Base-by-base conservation (phyloP, 2,329 filamentous ascomycete species). In the Pyricularia grisea region DNA sequence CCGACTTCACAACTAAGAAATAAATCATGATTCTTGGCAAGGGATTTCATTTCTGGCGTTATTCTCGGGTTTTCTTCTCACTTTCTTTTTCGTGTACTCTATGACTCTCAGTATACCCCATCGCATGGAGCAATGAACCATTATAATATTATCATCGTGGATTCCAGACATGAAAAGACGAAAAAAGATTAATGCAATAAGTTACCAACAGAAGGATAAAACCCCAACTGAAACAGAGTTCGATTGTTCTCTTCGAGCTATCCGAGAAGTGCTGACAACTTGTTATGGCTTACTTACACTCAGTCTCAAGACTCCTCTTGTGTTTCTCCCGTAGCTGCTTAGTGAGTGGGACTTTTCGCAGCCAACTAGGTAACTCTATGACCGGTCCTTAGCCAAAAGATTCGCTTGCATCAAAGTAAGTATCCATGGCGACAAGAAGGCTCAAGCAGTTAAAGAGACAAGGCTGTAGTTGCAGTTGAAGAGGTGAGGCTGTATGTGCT, bases 1-100 rank as follows among this genome's bases (percentile, higher is more conserved):
- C 86, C 67, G 94, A 97, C 79, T 97, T 97, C 77, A 97, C 93
- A 55, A 92, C 90, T 68, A 88, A 86, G 81, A 80, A 81, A 73
- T 85, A 79, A 74, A 33, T 30, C 20, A n/a, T 6, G 11, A 5
- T 33, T 36, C 6, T 17, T 12, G 23, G 31, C 10, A 23, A 12
- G 14, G 23, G 10, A 20, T 27, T 66, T 50, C 36, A 31, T 4
- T 33, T 33, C n/a, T 65, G 58, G 58, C 58, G 58, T 61, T 61
- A 1, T 61, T 61, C 3, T 61, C 55, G 58, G 17, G n/a, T 27
- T n/a, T 36, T 30, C 28, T 17, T 50, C 4, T 3, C 25, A 1
- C 2, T 36, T n/a, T 25, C 25, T 36, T 11, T 36, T 28, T n/a
- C 23, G 31, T 65, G 31, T 65, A 65, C 9, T 30, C 27, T 31